These are phyloP conservation scores for Tolypocladium tundrense DNA, from an alignment of 2,329 filamentous ascomycete genomes.

Conservation along the genomic window DNA sequence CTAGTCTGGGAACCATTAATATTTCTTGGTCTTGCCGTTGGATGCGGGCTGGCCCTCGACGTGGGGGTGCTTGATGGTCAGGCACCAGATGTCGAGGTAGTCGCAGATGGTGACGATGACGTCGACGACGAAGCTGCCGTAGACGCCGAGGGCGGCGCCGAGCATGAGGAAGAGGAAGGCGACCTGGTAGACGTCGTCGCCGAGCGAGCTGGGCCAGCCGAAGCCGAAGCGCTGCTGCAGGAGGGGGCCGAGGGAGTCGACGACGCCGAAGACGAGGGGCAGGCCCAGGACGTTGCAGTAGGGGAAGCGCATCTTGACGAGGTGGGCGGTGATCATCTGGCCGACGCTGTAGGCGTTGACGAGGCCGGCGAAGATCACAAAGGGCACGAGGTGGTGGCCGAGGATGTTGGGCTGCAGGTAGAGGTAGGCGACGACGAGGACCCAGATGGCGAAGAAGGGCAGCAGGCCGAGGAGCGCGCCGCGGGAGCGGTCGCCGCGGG, in stretches of 20 bases:
- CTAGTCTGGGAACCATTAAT: slow-evolving; percentile 4
- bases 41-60: slow-evolving; percentile 27
- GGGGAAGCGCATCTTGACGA: slow-evolving; percentile 80
- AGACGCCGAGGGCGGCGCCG: slow-evolving; percentile 78
- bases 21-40: slow-evolving; percentile 29
- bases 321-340: slow-evolving; percentile 89
- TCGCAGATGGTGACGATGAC: slow-evolving; percentile 98
- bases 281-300: slow-evolving; percentile 79
- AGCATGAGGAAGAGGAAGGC: slow-evolving; percentile 85
- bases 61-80: slow-evolving; percentile 85
- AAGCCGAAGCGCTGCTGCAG: slow-evolving; percentile 49
- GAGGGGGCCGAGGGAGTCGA: slow-evolving; percentile 69
- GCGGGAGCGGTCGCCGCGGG: slow-evolving; percentile 60
- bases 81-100: slow-evolving; percentile 95
- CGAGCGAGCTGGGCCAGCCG: slow-evolving; percentile 69
- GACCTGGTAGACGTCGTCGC: slow-evolving; percentile 74
- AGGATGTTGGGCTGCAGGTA: slow-evolving; percentile 78
- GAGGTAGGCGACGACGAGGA: slow-evolving; percentile 66
- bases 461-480: slow-evolving; percentile 72
- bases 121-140: slow-evolving; percentile 93
- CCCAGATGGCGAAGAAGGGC: slow-evolving; percentile 74
- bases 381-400: slow-evolving; percentile 75
- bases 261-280: slow-evolving; percentile 66
- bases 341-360: slow-evolving; percentile 93
- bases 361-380: slow-evolving; percentile 77